phyloP scores from a whole-genome alignment of 176 grass and related monocot species.

The Pontederia crassipes region DNA sequence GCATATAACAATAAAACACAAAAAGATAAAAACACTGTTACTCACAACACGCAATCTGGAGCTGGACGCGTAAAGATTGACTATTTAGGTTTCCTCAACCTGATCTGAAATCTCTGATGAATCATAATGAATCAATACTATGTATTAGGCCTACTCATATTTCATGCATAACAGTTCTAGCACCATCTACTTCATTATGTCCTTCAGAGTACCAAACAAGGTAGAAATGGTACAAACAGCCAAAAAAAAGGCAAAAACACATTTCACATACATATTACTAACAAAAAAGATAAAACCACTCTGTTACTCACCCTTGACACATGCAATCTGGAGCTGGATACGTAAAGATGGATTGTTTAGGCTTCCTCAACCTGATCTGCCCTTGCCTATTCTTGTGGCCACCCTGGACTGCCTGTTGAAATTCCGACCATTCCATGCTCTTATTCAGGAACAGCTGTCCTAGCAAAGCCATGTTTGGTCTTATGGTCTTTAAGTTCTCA shows the following conservation, averaged over 20 bases:
- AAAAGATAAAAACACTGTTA: background rate
- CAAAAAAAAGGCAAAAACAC: background rate
- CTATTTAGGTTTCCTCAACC: slow-evolving; percentile 4
- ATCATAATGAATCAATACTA: too few species aligned
- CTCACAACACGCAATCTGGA: slow-evolving; percentile 80
- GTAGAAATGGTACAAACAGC: too few species aligned
- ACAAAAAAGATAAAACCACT: background rate
- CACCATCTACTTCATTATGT: too few species aligned
- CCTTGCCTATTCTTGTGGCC: slow-evolving; percentile 75
- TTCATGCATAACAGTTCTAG: too few species aligned
- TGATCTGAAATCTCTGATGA: too few species aligned
- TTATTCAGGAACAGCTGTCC: slow-evolving; percentile 74
- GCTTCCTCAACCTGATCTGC: slow-evolving; percentile 74
- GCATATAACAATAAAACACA: background rate
- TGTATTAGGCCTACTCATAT: too few species aligned
- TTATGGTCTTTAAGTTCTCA: slow-evolving; percentile 69
- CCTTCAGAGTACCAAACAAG: background rate
- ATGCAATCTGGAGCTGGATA: slow-evolving; percentile 97
- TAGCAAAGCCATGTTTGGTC: slow-evolving; percentile 85
- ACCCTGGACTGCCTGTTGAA: slow-evolving; percentile 47
- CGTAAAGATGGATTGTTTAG: slow-evolving; percentile 76
- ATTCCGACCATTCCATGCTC: slow-evolving; percentile 66
- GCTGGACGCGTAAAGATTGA: slow-evolving; percentile 83
- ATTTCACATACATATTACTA: background rate
- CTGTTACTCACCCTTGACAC: slow-evolving; percentile 36